These are phyloP conservation scores for Cyberlindnera veronae DNA, from an alignment of 805 yeast genomes.

Conservation along the genomic window DNA sequence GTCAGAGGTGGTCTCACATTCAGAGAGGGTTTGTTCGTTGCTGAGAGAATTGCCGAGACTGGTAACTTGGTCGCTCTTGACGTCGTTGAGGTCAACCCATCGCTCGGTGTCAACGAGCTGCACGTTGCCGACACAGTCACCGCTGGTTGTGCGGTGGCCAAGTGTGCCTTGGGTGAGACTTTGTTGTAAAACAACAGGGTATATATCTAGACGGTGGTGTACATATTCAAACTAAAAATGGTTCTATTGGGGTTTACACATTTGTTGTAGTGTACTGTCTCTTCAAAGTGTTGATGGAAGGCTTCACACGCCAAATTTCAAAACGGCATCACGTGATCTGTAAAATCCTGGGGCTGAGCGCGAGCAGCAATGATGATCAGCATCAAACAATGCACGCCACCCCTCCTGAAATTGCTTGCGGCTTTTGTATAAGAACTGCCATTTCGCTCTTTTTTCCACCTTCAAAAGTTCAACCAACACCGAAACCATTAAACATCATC, in stretches of 20 bases:
- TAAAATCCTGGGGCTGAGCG: slow-evolving; percentile 1
- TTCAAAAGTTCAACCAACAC: neutral
- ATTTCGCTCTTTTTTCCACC: neutral
- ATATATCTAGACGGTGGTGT: too few relatives aligned
- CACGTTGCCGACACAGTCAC: slow-evolving; percentile 82
- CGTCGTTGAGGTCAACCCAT: slow-evolving; percentile 91
- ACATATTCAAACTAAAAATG: too few relatives aligned
- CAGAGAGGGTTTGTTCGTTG: slow-evolving; percentile 89
- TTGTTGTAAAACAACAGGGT: slow-evolving; percentile 37
- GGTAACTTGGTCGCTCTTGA: slow-evolving; percentile 88
- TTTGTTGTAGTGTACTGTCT: too few relatives aligned
- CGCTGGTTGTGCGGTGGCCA: slow-evolving; percentile 86
- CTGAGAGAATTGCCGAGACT: slow-evolving; percentile 87
- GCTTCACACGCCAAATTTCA: neutral
- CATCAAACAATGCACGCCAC: neutral
- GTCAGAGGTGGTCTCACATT: slow-evolving; percentile 94
- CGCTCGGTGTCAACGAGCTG: slow-evolving; percentile 69
- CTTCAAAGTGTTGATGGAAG: too few relatives aligned
- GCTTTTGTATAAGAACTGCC: neutral
- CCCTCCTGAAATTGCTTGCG: slow-evolving; percentile 1
- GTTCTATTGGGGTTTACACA: too few relatives aligned
- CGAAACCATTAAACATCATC: neutral
- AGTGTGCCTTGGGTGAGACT: slow-evolving; percentile 94
- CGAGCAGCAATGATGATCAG: neutral
- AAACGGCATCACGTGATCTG: neutral